These are phyloP conservation scores for Pholiota conissans DNA, from an alignment of 768 basidiomycete species.

Conservation along the genomic window DNA sequence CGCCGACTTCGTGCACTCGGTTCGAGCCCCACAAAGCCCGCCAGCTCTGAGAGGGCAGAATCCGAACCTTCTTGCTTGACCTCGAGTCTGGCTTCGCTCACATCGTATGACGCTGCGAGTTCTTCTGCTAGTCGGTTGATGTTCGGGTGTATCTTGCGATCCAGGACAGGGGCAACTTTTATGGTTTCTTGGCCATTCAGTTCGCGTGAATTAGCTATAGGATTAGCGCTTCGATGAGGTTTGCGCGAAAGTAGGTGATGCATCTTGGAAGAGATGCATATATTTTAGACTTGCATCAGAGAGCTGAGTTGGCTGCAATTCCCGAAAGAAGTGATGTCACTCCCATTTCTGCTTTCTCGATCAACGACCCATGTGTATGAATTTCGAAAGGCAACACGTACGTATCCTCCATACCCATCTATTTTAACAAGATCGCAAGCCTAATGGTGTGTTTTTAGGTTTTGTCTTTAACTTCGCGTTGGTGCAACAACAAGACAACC, in stretches of 20 bases:
- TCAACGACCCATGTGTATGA: too few species aligned
- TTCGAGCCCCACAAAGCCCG: slow-evolving; percentile 17
- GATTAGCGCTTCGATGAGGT: neutral
- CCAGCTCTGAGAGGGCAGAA: slow-evolving; percentile 3
- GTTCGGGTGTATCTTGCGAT: slow-evolving; percentile 39
- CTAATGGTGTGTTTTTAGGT: too few species aligned
- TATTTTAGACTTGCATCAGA: too few species aligned
- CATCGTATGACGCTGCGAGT: slow-evolving; percentile 3
- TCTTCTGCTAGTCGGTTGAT: slow-evolving; percentile 31
- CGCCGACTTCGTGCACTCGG: slow-evolving; percentile 13
- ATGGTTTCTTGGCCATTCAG: neutral
- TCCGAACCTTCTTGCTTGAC: slow-evolving; percentile 2
- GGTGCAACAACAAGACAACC: too few species aligned
- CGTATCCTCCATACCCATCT: too few species aligned
- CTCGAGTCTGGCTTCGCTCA: neutral
- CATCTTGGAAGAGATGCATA: neutral
- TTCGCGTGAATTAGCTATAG: neutral
- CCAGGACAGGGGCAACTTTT: slow-evolving; percentile 4
- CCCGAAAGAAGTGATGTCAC: neutral
- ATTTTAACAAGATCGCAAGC: too few species aligned
- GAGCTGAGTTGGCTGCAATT: neutral
- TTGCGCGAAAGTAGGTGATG: neutral
- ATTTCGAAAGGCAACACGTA: too few species aligned
- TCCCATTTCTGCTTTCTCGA: too few species aligned
- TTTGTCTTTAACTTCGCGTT: too few species aligned